Conservation (phyloP, 306 rosid species). For the Malus fusca region DNA sequence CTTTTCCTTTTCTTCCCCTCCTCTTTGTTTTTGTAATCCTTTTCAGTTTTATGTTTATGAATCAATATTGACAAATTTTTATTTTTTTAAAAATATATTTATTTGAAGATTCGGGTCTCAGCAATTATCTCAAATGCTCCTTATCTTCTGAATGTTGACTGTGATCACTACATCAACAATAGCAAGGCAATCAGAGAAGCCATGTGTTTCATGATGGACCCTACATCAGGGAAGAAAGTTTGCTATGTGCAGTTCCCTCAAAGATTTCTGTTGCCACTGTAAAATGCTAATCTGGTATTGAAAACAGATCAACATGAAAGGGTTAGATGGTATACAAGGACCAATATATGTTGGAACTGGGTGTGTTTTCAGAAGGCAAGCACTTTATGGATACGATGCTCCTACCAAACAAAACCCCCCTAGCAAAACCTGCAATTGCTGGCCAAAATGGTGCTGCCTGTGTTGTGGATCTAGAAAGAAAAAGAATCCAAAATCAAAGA, state of each 20-base stretch:
- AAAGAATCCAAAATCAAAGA: constrained; percentile 48
- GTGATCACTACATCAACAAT: constrained; percentile 97
- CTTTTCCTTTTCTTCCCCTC: not conserved
- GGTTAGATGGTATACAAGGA: constrained; percentile 91
- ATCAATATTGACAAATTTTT: not conserved
- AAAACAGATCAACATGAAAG: constrained; percentile 96
- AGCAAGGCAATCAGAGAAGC: constrained; percentile 96
- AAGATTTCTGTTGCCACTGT: constrained; percentile 31
- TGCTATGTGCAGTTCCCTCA: constrained; percentile 98
- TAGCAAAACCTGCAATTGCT: constrained; percentile 92
- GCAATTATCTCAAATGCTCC: constrained; percentile 90
- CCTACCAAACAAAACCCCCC: constrained; percentile 78
- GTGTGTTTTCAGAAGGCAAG: constrained; percentile 87
- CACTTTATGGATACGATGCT: constrained; percentile 86
- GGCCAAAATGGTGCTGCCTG: constrained; percentile 85
- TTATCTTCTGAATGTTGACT: constrained; percentile 80
- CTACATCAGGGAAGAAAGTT: constrained; percentile 77
- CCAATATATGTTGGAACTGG: constrained; percentile 98
- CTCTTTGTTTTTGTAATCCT: not conserved
- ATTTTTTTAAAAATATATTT: constrained; percentile 3
- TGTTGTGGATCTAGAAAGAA: constrained; percentile 62
- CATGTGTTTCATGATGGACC: constrained; percentile 99
- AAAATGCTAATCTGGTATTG: constrained; percentile 15
- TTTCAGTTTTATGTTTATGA: not conserved
- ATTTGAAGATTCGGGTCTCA: constrained; percentile 68